Conservation (phyloP, 805 yeast genomes). For the Ogataea polymorpha region DNA sequence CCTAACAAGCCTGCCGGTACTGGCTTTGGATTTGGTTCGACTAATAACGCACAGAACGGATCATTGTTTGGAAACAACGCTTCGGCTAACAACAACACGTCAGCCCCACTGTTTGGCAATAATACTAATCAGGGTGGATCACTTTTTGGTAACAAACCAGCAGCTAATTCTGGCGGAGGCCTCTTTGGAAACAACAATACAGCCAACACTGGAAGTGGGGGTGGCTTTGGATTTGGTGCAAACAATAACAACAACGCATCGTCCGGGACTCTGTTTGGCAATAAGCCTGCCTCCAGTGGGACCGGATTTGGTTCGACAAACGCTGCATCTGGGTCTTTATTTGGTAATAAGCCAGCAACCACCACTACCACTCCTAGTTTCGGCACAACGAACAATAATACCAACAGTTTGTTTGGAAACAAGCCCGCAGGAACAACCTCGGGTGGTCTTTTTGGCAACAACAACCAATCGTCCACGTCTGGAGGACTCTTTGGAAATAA, state of each 20-base stretch:
- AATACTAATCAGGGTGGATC: conserved; percentile 31
- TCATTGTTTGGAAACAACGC: conserved; percentile 31
- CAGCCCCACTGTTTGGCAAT: conserved; percentile 16
- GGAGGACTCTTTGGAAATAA: conserved; percentile 38
- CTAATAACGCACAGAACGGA: conserved; percentile 30
- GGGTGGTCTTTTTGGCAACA: conserved; percentile 17
- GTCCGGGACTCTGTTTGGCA: conserved; percentile 37
- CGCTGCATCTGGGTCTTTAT: conserved; percentile 36
- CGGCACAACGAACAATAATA: conserved; percentile 10
- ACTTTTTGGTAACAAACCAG: conserved; percentile 34
- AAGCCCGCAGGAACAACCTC: conserved; percentile 22
- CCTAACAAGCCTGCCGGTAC: conserved; percentile 18
- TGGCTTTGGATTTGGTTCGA: conserved; percentile 16
- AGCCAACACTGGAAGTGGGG: conserved; percentile 16
- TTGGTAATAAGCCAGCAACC: conserved; percentile 33
- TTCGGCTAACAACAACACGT: conserved; percentile 3
- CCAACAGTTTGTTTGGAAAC: conserved; percentile 39
- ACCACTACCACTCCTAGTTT: conserved; percentile 19
- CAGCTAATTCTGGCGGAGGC: conserved; percentile 34
- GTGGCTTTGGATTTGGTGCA: conserved; percentile 17
- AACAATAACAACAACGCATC: conserved; percentile 17
- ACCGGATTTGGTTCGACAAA: conserved; percentile 17
- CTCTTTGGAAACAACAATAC: conserved; percentile 35
- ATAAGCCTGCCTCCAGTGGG: conserved; percentile 22
- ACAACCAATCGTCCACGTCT: conserved; percentile 10